Evolutionary conservation across 768 basidiomycete genomes (phyloP).

Genomic region (Suillus plorans): DNA sequence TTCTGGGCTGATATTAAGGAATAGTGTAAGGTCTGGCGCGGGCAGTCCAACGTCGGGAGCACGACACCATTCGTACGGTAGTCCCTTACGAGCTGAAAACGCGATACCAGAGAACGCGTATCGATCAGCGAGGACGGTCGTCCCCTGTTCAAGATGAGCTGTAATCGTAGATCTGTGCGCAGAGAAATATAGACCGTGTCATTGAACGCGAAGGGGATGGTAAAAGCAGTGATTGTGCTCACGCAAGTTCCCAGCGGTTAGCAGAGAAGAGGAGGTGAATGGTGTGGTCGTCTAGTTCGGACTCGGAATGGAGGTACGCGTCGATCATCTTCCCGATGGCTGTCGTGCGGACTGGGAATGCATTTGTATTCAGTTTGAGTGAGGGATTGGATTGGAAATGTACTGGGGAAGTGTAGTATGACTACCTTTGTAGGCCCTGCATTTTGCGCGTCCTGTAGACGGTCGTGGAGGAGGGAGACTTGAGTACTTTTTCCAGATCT

Average conservation of each 20-base stretch:
- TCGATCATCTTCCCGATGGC: constrained; percentile 92
- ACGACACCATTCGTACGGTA: constrained; percentile 82
- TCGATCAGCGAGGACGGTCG: constrained; percentile 82
- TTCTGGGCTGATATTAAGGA: constrained; percentile 79
- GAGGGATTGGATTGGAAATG: background rate
- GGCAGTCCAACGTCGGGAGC: constrained; percentile 87
- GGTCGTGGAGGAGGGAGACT: constrained; percentile 55
- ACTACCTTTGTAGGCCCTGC: constrained; percentile 36
- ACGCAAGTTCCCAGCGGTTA: constrained; percentile 97
- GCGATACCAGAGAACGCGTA: constrained; percentile 97
- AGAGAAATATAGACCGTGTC: background rate
- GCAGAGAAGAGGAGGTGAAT: constrained; percentile 96
- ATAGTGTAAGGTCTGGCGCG: constrained; percentile 83
- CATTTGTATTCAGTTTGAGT: background rate
- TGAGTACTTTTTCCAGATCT: constrained; percentile 95
- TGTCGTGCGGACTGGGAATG: constrained; percentile 77
- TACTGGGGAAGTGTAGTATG: constrained; percentile 90
- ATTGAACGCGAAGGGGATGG: background rate
- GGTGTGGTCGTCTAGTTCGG: constrained; percentile 87
- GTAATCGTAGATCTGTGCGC: constrained; percentile 58
- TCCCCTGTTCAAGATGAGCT: constrained; percentile 56
- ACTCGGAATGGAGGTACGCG: constrained; percentile 78
- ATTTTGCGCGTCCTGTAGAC: constrained; percentile 39
- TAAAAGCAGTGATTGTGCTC: constrained; percentile 19
- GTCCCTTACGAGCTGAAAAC: constrained; percentile 70